These are phyloP conservation scores for Tylopilus plumbeoviolaceoides DNA, from an alignment of 768 basidiomycete species.

Conservation along the genomic window DNA sequence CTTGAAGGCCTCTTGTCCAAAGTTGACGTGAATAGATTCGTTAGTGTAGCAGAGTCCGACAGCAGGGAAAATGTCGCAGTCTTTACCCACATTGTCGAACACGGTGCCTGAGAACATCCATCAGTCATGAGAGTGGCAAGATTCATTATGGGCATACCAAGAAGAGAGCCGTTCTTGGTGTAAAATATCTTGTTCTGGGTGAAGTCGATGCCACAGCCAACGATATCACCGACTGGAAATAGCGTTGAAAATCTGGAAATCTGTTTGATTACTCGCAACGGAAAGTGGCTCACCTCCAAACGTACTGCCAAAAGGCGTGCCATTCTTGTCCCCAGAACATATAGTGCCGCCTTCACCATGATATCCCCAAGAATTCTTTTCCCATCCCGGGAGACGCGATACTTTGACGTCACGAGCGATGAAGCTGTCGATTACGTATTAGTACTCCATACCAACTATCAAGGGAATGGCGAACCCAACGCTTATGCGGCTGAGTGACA, in stretches of 20 bases:
- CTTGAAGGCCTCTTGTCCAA: slow-evolving; percentile 80
- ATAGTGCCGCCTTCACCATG: slow-evolving; percentile 86
- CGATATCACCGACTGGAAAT: slow-evolving; percentile 68
- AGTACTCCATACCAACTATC: slow-evolving; percentile 2
- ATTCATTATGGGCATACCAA: slow-evolving; percentile 42
- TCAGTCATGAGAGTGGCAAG: slow-evolving; percentile 9
- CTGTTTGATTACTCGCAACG: not conserved
- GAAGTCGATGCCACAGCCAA: slow-evolving; percentile 94
- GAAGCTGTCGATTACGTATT: slow-evolving; percentile 45
- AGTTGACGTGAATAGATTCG: slow-evolving; percentile 82
- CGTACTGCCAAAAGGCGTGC: slow-evolving; percentile 68
- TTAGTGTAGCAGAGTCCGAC: slow-evolving; percentile 79
- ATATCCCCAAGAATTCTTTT: slow-evolving; percentile 85
- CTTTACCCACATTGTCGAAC: slow-evolving; percentile 69
- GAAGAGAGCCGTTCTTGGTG: slow-evolving; percentile 78
- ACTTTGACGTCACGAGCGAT: slow-evolving; percentile 60
- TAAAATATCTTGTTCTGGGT: slow-evolving; percentile 77
- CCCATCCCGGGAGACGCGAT: slow-evolving; percentile 82
- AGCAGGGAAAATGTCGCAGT: slow-evolving; percentile 74
- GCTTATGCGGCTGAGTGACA: slow-evolving; percentile 60
- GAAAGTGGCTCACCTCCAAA: slow-evolving; percentile 64
- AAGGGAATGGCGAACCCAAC: slow-evolving; percentile 54
- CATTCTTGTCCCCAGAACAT: slow-evolving; percentile 70
- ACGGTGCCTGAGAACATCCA: slow-evolving; percentile 45
- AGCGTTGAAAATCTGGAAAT: not conserved